Base-by-base conservation (phyloP, 2,329 filamentous ascomycete genomes). In the Pestalotiopsis sp. region DNA sequence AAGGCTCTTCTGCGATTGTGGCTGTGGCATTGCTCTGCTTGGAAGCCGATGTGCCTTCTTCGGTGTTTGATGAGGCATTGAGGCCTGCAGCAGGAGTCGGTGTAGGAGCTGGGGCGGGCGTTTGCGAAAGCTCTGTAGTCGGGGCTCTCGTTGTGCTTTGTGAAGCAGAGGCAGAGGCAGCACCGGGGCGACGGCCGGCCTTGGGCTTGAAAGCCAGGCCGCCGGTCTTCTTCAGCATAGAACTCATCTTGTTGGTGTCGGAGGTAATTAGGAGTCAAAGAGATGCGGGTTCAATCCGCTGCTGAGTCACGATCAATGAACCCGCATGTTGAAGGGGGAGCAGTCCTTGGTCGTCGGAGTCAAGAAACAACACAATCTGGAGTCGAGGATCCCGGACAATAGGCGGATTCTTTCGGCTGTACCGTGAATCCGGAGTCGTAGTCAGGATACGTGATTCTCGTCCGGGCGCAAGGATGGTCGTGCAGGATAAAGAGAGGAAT, bases 141-240 rank as follows among this genome's bases (percentile, higher is more conserved):
- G 76, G 73, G 39, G 72, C 71, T 66, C 64, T 71, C 3, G 74
- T 75, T 25, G 74, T 71, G 20, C 75, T 65, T 66, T 72, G 23
- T 14, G 74, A 70, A 20, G 75, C 68, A 27, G 73, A 68, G 9
- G 82, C 74, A 62, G 76, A 68, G 75, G 76, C 68, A 80, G 76
- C 68, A 77, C 75, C 69, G 82, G 78, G 67, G 82, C 80, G 71
- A 83, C 82, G 70, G 85, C 82, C 69, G 86, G 88, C 87, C 82
- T 92, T 93, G 59, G 91, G 91, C 78, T 92, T 92, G 82, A 94
- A 93, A 81, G 84, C 84, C 68, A 85, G 82, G 73, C 85, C 84
- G 75, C 83, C 85, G 73, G 85, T 83, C 80, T 93, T 92, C 82
- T 92, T 92, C 79, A 91, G 86, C 82, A 91, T 91, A 70, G 85